These are phyloP conservation scores for Cladosporium oxysporum DNA, from an alignment of 2,329 filamentous ascomycete species.

Conservation along the genomic window DNA sequence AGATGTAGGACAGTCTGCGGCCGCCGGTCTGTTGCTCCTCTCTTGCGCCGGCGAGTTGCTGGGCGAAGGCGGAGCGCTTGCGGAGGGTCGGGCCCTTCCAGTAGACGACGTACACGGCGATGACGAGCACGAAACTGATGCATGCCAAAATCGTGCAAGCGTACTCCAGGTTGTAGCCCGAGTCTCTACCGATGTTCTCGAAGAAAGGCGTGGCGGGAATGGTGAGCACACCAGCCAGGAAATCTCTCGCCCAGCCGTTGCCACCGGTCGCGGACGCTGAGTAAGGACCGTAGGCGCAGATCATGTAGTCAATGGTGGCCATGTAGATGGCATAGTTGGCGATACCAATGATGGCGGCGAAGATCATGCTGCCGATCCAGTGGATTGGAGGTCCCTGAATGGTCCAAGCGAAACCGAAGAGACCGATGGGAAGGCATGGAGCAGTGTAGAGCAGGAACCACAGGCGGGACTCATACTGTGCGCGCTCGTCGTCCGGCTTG, in stretches of 20 bases:
- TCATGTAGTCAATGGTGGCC: slow-evolving; percentile 57
- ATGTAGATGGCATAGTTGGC: slow-evolving; percentile 62
- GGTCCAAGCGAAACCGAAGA: slow-evolving; percentile 74
- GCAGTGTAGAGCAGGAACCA: slow-evolving; percentile 66
- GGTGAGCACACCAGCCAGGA: slow-evolving; percentile 71
- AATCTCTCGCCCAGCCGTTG: slow-evolving; percentile 73
- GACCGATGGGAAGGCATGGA: slow-evolving; percentile 66
- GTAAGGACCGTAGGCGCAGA: slow-evolving; percentile 71
- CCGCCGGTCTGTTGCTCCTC: slow-evolving; percentile 29
- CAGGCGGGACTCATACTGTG: slow-evolving; percentile 67
- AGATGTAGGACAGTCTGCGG: slow-evolving; percentile 30
- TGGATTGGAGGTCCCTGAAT: slow-evolving; percentile 63
- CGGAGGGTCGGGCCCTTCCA: slow-evolving; percentile 57
- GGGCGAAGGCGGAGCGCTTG: slow-evolving; percentile 54
- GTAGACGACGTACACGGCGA: slow-evolving; percentile 60
- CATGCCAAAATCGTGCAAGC: slow-evolving; percentile 59
- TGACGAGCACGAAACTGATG: slow-evolving; percentile 53
- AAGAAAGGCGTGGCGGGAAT: slow-evolving; percentile 67
- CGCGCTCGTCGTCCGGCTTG: slow-evolving; percentile 52
- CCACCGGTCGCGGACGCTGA: slow-evolving; percentile 74
- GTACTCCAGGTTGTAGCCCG: slow-evolving; percentile 51
- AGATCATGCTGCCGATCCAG: slow-evolving; percentile 71
- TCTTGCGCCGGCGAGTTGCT: slow-evolving; percentile 40
- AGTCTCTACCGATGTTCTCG: slow-evolving; percentile 40
- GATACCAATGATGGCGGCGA: slow-evolving; percentile 68